phyloP scores from a whole-genome alignment of 2,329 filamentous ascomycete genomes.

The Ascochyta viciae-villosae region DNA sequence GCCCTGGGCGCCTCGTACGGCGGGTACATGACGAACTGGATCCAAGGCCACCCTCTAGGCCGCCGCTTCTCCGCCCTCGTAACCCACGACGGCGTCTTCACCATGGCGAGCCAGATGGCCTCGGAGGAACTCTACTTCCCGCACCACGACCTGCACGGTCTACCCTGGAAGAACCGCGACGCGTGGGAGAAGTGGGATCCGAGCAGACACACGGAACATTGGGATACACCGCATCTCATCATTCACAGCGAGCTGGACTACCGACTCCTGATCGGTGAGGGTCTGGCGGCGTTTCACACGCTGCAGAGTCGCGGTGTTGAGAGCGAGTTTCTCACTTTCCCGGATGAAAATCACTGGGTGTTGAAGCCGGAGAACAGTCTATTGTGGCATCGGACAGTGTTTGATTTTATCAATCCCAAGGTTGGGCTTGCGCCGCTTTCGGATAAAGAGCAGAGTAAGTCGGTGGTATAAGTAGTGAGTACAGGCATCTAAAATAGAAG shows the following conservation, averaged over 20 bases:
- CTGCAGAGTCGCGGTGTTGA: conserved; percentile 77
- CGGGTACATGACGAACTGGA: conserved; percentile 71
- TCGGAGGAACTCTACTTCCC: conserved; percentile 62
- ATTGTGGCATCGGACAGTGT: conserved; percentile 86
- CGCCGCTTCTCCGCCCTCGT: conserved; percentile 87
- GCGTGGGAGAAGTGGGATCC: conserved; percentile 67
- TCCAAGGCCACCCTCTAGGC: conserved; percentile 84
- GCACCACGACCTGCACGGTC: conserved; percentile 52
- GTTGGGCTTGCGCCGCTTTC: conserved; percentile 55
- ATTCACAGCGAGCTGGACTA: conserved; percentile 94
- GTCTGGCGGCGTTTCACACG: conserved; percentile 83
- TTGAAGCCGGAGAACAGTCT: conserved; percentile 90
- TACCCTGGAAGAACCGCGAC: conserved; percentile 49
- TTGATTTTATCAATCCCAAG: conserved; percentile 75
- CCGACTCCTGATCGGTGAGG: conserved; percentile 83
- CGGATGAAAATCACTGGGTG: conserved; percentile 83
- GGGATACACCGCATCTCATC: conserved; percentile 86
- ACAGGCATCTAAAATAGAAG: no score
- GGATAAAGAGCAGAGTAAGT: not conserved
- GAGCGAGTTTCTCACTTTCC: conserved; percentile 81
- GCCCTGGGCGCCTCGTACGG: conserved; percentile 69
- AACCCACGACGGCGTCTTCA: conserved; percentile 87
- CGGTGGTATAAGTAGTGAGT: no score
- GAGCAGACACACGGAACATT: conserved; percentile 65
- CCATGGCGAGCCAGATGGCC: conserved; percentile 58